Evolutionary conservation across 106 monocot genomes (phyloP).

Genomic region (Alisma plantagoaquatica): DNA sequence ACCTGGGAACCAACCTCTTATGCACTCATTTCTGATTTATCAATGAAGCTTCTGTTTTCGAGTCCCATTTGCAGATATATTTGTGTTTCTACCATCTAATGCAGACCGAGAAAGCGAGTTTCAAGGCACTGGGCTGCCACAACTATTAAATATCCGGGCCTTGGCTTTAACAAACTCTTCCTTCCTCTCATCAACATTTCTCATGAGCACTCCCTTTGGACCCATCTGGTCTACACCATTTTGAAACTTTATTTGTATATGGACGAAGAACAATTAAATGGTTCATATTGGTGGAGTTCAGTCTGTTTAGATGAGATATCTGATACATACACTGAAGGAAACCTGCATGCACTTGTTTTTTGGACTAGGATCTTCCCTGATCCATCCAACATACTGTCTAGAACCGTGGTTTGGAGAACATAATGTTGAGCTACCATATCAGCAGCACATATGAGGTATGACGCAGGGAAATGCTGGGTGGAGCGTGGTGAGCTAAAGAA

Average conservation of each 20-base stretch:
- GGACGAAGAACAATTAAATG: slow-evolving; percentile 56
- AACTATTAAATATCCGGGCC: slow-evolving; percentile 60
- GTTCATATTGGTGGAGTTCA: slow-evolving; percentile 25
- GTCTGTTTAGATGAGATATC: slow-evolving; percentile 46
- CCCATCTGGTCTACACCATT: slow-evolving; percentile 17
- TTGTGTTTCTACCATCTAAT: slow-evolving; percentile 18
- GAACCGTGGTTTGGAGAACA: too few species aligned
- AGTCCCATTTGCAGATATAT: slow-evolving; percentile 16
- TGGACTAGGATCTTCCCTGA: slow-evolving; percentile 36
- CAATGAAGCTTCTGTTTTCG: slow-evolving; percentile 8
- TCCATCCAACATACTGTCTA: too few species aligned
- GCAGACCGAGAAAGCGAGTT: slow-evolving; percentile 1
- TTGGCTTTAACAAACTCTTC: slow-evolving; percentile 75
- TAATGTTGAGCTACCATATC: too few species aligned
- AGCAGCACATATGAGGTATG: too few species aligned
- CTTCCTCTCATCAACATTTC: slow-evolving; percentile 71
- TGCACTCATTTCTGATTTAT: slow-evolving; percentile 27
- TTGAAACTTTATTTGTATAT: slow-evolving; percentile 33
- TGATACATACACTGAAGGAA: slow-evolving; percentile 41
- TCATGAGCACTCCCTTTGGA: slow-evolving; percentile 17
- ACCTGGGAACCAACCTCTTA: slow-evolving; percentile 36
- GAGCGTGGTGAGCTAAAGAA: too few species aligned
- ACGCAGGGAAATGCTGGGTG: too few species aligned
- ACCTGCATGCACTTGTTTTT: slow-evolving; percentile 49
- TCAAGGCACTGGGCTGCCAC: slow-evolving; percentile 13